phyloP scores from a whole-genome alignment of 345 rosid genomes.

The Eucalyptus fibrosa region DNA sequence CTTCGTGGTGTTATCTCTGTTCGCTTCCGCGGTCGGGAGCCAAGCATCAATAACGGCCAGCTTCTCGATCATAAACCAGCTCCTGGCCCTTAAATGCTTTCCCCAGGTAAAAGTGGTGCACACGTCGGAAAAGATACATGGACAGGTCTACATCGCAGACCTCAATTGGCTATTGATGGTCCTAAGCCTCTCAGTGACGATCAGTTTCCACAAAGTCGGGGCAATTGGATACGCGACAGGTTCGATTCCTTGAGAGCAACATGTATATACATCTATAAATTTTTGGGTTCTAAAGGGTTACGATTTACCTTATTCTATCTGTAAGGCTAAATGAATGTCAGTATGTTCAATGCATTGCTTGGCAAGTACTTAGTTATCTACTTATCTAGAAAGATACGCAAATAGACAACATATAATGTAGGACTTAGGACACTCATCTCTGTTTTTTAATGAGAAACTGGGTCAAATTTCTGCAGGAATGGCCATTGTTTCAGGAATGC shows the following conservation, averaged over 20 bases:
- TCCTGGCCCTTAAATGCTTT: slow-evolving; percentile 47
- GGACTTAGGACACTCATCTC: not conserved
- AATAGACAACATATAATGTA: not conserved
- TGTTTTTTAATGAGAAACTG: not conserved
- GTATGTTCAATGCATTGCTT: not conserved
- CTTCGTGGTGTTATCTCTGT: slow-evolving; percentile 24
- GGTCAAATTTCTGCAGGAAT: slow-evolving; percentile 15
- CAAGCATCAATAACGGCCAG: slow-evolving; percentile 54
- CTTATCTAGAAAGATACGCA: not conserved
- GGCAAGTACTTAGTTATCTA: not conserved
- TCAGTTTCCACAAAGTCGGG: slow-evolving; percentile 23
- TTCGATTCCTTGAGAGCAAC: not conserved
- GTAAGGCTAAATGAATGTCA: not conserved
- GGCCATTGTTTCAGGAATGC: slow-evolving; percentile 39
- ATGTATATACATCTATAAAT: not conserved
- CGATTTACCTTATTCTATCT: not conserved
- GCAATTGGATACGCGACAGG: slow-evolving; percentile 42
- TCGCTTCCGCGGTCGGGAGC: slow-evolving; percentile 41
- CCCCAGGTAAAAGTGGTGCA: slow-evolving; percentile 52
- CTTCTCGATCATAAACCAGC: slow-evolving; percentile 57
- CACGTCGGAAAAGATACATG: slow-evolving; percentile 34
- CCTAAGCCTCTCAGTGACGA: slow-evolving; percentile 34
- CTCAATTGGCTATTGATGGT: slow-evolving; percentile 48
- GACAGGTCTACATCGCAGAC: slow-evolving; percentile 56
- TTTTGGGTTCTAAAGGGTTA: not conserved